Evolutionary conservation across 306 rosid genomes (phyloP).

Genomic region (Arachis hypogaea): DNA sequence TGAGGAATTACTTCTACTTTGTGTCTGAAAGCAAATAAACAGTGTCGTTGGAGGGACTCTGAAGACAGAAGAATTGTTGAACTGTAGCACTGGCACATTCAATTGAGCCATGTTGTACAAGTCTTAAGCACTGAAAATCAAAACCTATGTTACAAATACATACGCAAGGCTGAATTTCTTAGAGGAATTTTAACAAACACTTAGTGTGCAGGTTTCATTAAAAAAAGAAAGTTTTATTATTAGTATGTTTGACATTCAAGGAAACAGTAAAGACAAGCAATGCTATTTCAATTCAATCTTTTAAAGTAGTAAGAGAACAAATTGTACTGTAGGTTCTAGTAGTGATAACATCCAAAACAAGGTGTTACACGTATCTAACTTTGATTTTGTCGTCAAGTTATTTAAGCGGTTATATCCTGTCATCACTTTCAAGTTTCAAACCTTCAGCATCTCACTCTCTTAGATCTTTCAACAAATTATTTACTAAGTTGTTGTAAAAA

Average conservation of each 20-base stretch:
- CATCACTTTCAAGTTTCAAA: no score
- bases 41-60: slow-evolving; percentile 43
- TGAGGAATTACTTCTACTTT: slow-evolving; percentile 17
- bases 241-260: background rate
- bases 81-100: slow-evolving; percentile 48
- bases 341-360: no score
- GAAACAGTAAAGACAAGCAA: background rate
- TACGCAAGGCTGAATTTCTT: slow-evolving; percentile 9
- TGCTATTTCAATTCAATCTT: background rate
- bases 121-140: background rate
- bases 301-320: no score
- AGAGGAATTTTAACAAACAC: slow-evolving; percentile 55
- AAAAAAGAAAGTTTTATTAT: background rate
- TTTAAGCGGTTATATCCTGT: no score
- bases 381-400: no score
- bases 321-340: no score
- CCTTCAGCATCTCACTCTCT: no score
- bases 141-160: slow-evolving; percentile 7
- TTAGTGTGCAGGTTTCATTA: slow-evolving; percentile 35
- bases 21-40: slow-evolving; percentile 48
- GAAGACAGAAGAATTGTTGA: slow-evolving; percentile 45
- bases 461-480: no score
- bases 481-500: no score
- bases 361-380: no score
- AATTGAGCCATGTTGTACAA: slow-evolving; percentile 46